Evolutionary conservation across 75 land plant species (phyloP).

Genomic region (Ceratopteris richardii): DNA sequence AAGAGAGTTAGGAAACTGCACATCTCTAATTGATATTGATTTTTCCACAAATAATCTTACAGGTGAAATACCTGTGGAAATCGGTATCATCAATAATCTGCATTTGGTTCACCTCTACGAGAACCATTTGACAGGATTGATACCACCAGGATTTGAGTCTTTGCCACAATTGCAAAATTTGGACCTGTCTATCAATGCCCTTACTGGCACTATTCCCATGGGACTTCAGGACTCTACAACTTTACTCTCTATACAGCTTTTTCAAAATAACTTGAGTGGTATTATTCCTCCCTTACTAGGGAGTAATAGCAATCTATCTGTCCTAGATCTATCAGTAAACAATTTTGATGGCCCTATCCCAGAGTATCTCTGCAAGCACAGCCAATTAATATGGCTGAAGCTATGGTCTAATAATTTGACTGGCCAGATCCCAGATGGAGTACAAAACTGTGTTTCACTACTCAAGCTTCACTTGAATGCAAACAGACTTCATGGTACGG

Average conservation of each 20-base stretch:
- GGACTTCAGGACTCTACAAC: slow-evolving; percentile 37
- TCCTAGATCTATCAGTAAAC: slow-evolving; percentile 57
- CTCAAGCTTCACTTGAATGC: slow-evolving; percentile 37
- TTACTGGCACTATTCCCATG: slow-evolving; percentile 47
- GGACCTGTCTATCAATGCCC: slow-evolving; percentile 51
- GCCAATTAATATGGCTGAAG: slow-evolving; percentile 36
- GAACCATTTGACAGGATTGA: slow-evolving; percentile 43
- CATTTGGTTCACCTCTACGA: slow-evolving; percentile 53
- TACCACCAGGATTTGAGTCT: slow-evolving; percentile 33
- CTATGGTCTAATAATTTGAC: slow-evolving; percentile 45
- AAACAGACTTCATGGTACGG: slow-evolving; percentile 44
- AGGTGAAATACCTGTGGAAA: slow-evolving; percentile 44
- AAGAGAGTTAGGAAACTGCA: slow-evolving; percentile 38
- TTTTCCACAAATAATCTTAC: slow-evolving; percentile 51
- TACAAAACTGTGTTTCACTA: slow-evolving; percentile 49
- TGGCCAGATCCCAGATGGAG: slow-evolving; percentile 50
- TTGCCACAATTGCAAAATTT: slow-evolving; percentile 24
- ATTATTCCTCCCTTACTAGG: slow-evolving; percentile 44
- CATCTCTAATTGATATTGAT: slow-evolving; percentile 41
- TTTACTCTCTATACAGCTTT: slow-evolving; percentile 38
- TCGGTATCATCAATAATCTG: slow-evolving; percentile 35
- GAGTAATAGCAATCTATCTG: slow-evolving; percentile 24
- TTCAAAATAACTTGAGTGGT: slow-evolving; percentile 40
- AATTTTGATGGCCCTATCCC: slow-evolving; percentile 50
- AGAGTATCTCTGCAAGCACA: slow-evolving; percentile 32